Evolutionary conservation across 306 rosid species (phyloP), one percentile per base, ranked within the genome.

Genomic region (Lathyrus oleraceus): DNA sequence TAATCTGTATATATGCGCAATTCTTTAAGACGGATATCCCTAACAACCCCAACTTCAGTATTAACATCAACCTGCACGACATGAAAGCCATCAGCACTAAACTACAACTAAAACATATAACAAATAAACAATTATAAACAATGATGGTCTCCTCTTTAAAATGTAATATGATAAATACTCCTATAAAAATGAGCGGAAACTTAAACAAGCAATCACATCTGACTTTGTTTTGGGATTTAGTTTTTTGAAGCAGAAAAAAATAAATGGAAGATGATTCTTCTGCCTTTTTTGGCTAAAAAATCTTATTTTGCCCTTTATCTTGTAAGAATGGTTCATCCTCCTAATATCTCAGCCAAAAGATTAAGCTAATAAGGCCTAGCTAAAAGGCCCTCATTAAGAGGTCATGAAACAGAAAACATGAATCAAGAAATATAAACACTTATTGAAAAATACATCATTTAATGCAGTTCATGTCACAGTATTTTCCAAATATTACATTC

Each of bases 11-110:
- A 94, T 83, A 94, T 88, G 69, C 96, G 96, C 76, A 94, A 61
- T 77, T 94, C 99, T 83, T 91, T 94, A 74, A 94, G 82, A 21
- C 92, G 91, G 74, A 94, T 86, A 80, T 94, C 99, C 79, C 97
- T 85, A 39, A 94, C 99, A 75, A 94, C 97, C 59, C 99, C 99
- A 79, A 94, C 99, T 85, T 94, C 99, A 53, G 99, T 90, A 78
- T 94, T 94, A 71, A 94, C 99, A 83, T 94, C 99, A 77, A 90
- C 99, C 99, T 94, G 76, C 69, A 73, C 45, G 62, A 81, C 45
- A 42, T 21, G 67, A 60, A 52, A 83, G 28, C 43, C 62, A 70
- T 81, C 69, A 83, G 61, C 76, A 83, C 40, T 30, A 36, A 74
- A 85, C 39, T 13, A 15, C 36, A 61, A 45, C 45, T 58, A 61